Percentiles rank a stretch among this genome's conserved stretches.
phyloP scores from a whole-genome alignment of 192 early-diverging fungal genomes.

The Borealophlyctis nickersoniae region DNA sequence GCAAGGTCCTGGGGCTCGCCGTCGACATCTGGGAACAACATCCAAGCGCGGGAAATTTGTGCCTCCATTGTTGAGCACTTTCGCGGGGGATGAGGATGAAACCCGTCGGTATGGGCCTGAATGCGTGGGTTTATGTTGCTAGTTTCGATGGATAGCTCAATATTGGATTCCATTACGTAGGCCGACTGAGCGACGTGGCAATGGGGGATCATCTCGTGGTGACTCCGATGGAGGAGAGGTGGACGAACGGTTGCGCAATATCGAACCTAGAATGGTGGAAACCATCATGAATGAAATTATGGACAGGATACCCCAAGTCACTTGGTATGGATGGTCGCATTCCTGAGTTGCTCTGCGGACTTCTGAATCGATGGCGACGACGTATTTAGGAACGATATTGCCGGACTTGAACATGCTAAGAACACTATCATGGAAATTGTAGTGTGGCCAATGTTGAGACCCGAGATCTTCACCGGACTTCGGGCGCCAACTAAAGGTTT shows the following conservation, averaged over 20 bases:
- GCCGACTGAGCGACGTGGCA: conserved; percentile 1
- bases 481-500: conserved; percentile 80
- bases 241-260: conserved; percentile 77
- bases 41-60: conserved; percentile 39
- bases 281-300: conserved; percentile 88
- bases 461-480: conserved; percentile 84
- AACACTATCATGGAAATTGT: conserved; percentile 73
- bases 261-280: conserved; percentile 86
- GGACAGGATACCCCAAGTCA: conserved; percentile 51
- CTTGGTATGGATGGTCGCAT: conserved; percentile 61
- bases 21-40: too few relatives aligned
- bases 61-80: conserved; percentile 38
- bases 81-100: conserved; percentile 4
- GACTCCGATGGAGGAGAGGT: too few relatives aligned
- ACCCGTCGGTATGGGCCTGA: neutral
- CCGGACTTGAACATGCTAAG: conserved; percentile 81
- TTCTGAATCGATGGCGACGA: neutral
- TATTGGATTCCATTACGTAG: neutral
- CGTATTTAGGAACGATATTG: conserved; percentile 67
- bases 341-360: neutral
- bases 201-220: too few relatives aligned
- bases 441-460: conserved; percentile 74
- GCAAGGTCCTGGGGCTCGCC: neutral
- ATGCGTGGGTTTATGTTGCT: neutral
- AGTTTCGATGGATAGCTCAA: neutral